A percentile compares a stretch with the other conserved stretches of the same genome.
These are phyloP conservation scores for Bretschneidera sinensis DNA, from an alignment of 345 rosid genomes.

Conservation along the genomic window DNA sequence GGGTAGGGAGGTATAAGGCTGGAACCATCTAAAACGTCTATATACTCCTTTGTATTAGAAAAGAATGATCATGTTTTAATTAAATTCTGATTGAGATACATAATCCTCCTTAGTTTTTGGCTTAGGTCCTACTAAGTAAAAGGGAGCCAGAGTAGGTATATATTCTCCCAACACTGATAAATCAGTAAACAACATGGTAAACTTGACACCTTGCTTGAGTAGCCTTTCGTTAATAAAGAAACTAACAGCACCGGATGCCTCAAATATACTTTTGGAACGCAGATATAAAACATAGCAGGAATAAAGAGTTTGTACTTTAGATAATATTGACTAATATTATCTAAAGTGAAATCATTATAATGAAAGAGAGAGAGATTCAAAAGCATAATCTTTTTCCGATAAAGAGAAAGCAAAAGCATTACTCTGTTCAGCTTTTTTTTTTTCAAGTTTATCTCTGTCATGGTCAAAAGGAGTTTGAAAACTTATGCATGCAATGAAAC, in stretches of 20 bases:
- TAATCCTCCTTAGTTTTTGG: too few species aligned
- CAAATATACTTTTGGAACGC: background rate
- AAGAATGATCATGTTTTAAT: too few species aligned
- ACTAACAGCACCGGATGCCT: conserved; percentile 4
- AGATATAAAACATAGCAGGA: background rate
- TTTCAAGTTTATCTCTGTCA: background rate
- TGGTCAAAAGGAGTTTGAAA: background rate
- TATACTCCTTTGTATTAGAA: too few species aligned
- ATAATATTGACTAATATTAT: conserved; percentile 8
- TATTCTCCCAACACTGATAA: too few species aligned
- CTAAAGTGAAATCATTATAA: conserved; percentile 13
- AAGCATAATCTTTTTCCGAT: conserved; percentile 18
- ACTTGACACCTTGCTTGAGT: background rate
- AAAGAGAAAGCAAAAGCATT: conserved; percentile 18
- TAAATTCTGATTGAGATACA: too few species aligned
- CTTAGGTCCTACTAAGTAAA: too few species aligned
- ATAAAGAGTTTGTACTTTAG: background rate
- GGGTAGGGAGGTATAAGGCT: too few species aligned
- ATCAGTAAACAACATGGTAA: too few species aligned
- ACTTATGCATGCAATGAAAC: background rate
- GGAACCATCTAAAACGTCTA: too few species aligned
- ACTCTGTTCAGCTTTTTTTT: background rate
- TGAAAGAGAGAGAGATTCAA: conserved; percentile 24
- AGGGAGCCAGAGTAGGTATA: too few species aligned
- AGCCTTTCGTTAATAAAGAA: background rate